Percentiles rank a stretch among this genome's conserved stretches.
These are phyloP conservation scores for Fusarium acutatum DNA, from an alignment of 2,329 filamentous ascomycete genomes.

Conservation along the genomic window DNA sequence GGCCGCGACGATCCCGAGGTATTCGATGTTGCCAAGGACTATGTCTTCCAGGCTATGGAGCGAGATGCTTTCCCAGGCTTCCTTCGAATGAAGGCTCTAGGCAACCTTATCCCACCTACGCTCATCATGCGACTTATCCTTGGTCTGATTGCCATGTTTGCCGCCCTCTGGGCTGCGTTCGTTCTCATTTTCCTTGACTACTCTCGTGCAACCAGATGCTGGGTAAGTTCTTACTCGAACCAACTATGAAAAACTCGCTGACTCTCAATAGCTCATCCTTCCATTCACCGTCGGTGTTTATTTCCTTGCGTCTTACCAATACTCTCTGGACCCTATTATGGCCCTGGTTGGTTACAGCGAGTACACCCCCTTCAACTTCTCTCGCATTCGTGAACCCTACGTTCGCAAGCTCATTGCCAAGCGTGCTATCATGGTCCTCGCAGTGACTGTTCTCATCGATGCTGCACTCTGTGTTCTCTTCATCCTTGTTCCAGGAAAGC, in stretches of 20 bases:
- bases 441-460: conserved; percentile 78
- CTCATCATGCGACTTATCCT: conserved; percentile 86
- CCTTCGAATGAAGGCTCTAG: conserved; percentile 90
- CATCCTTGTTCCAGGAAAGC: conserved; percentile 91
- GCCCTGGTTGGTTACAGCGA: conserved; percentile 92
- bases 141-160: conserved; percentile 84
- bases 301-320: conserved; percentile 89
- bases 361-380: conserved; percentile 95
- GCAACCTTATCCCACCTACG: conserved; percentile 92
- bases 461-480: conserved; percentile 88
- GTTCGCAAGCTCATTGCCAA: conserved; percentile 86
- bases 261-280: conserved; percentile 67
- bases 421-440: conserved; percentile 81
- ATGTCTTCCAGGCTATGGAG: conserved; percentile 99
- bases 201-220: conserved; percentile 77
- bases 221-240: conserved; percentile 68
- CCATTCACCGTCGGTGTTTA: conserved; percentile 94
- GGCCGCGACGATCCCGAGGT: conserved; percentile 96
- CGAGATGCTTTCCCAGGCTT: conserved; percentile 98
- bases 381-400: conserved; percentile 87
- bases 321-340: conserved; percentile 91
- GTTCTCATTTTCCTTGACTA: conserved; percentile 90
- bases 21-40: conserved; percentile 97
- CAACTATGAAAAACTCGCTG: not conserved
- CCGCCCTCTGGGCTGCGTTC: conserved; percentile 92